These are phyloP conservation scores for Leccinum longicurvipes DNA, from an alignment of 768 basidiomycete genomes.

Conservation along the genomic window DNA sequence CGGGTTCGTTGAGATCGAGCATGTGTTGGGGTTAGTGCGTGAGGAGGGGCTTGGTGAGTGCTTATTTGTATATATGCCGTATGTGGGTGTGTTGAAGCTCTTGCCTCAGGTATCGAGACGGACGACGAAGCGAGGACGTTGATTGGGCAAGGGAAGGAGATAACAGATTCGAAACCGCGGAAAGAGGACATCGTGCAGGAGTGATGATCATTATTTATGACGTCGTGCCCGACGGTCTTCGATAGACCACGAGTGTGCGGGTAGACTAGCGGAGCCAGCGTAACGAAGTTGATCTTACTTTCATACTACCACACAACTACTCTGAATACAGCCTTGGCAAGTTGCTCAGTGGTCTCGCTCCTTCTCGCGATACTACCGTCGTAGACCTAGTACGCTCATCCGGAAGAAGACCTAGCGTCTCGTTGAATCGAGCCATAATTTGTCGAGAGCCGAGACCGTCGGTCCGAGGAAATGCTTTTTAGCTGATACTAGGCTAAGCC, in stretches of 20 bases:
- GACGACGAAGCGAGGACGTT: constrained; percentile 83
- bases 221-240: background rate
- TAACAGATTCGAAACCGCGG: constrained; percentile 76
- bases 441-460: too few relatives aligned
- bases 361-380: too few relatives aligned
- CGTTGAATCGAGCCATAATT: too few relatives aligned
- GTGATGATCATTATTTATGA: constrained; percentile 22
- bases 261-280: background rate
- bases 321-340: too few relatives aligned
- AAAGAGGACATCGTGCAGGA: constrained; percentile 96
- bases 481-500: too few relatives aligned
- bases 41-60: constrained; percentile 79
- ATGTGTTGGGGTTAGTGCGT: constrained; percentile 83
- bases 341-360: too few relatives aligned
- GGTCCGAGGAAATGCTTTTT: too few relatives aligned
- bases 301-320: too few relatives aligned
- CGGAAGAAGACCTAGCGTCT: too few relatives aligned
- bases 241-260: background rate
- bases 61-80: background rate
- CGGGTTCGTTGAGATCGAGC: constrained; percentile 92
- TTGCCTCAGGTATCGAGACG: constrained; percentile 65
- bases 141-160: constrained; percentile 79
- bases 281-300: background rate
- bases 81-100: background rate
- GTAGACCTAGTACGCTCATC: too few relatives aligned